Evolutionary conservation across 78 protist species (phyloP), one percentile per base, ranked within the genome.

Genomic region (Salpingoeca rosetta): DNA sequence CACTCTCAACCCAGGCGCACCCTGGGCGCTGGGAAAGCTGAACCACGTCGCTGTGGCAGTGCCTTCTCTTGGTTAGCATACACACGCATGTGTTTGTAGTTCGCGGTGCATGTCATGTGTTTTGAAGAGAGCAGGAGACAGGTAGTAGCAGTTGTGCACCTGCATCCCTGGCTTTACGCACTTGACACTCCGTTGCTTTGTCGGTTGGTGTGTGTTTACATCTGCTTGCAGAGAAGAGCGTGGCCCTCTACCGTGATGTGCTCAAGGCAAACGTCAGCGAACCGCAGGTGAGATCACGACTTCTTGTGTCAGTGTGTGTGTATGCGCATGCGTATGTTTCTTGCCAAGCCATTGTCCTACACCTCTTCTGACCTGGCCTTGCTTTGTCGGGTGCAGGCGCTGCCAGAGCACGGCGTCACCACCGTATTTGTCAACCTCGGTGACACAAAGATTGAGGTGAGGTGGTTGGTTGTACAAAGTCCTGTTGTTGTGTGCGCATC

Each of bases 1-100:
- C n/a, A n/a, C n/a, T n/a, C n/a, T n/a, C n/a, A n/a, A n/a, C n/a
- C n/a, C n/a, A n/a, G n/a, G n/a, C n/a, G n/a, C n/a, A n/a, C n/a
- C n/a, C 39, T 85, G 87, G 88, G 7, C 24, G 90, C 88, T 93
- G 28, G 98, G 98, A n/a, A 51, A 82, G 57, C 90, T 96, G 44
- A 94, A 94, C 82, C 98, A 96, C 77, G 94, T 96, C 43, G 98
- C 98, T 3, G 93, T 96, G 40, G 98, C 97, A 0, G 96, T 94
- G 31, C 96, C 97, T 11, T 86, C 94, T 56, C 81, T 91, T 57
- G n/a, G n/a, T n/a, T n/a, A n/a, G n/a, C n/a, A n/a, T n/a, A n/a
- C n/a, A n/a, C n/a, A n/a, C n/a, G n/a, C n/a, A n/a, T n/a, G n/a
- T n/a, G n/a, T n/a, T n/a, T n/a, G n/a, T n/a, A n/a, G n/a, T n/a